phyloP scores from a whole-genome alignment of 257 asterid species.

The Orobanche coerulescens region DNA sequence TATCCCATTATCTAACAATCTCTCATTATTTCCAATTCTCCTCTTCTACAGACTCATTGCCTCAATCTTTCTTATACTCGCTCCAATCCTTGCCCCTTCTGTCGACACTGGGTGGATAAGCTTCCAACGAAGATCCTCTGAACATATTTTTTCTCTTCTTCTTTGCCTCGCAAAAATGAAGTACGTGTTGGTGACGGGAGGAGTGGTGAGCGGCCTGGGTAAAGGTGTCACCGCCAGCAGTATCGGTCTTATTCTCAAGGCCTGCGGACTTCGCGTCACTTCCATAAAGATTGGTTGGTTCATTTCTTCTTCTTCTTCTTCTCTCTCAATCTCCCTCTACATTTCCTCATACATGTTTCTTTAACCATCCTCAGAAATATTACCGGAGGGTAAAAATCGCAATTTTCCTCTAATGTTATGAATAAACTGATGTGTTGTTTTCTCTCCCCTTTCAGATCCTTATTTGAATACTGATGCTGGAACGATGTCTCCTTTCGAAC shows the following conservation, averaged over 20 bases:
- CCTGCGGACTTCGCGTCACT: conserved; percentile 87
- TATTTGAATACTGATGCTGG: conserved; percentile 93
- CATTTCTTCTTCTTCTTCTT: not conserved
- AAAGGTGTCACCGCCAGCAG: conserved; percentile 98
- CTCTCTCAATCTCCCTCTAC: not conserved
- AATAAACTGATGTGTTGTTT: conserved; percentile 8
- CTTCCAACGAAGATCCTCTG: too few relatives aligned
- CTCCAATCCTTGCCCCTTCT: too few relatives aligned
- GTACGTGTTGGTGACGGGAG: conserved; percentile 93
- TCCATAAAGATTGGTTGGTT: conserved; percentile 77
- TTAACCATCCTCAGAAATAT: not conserved
- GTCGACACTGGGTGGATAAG: too few relatives aligned
- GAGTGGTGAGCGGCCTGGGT: conserved; percentile 94
- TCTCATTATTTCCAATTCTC: too few relatives aligned
- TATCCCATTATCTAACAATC: too few relatives aligned
- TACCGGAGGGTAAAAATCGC: not conserved
- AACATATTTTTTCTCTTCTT: too few relatives aligned
- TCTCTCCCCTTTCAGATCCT: conserved; percentile 52
- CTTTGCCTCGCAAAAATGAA: conserved; percentile 74
- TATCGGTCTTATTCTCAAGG: conserved; percentile 81
- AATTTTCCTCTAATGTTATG: not conserved
- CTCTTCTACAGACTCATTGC: too few relatives aligned
- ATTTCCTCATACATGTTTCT: not conserved
- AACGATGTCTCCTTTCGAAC: conserved; percentile 96
- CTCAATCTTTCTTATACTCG: too few relatives aligned